phyloP scores from a whole-genome alignment of 2,329 filamentous ascomycete genomes.

The Apiospora saccharicola region DNA sequence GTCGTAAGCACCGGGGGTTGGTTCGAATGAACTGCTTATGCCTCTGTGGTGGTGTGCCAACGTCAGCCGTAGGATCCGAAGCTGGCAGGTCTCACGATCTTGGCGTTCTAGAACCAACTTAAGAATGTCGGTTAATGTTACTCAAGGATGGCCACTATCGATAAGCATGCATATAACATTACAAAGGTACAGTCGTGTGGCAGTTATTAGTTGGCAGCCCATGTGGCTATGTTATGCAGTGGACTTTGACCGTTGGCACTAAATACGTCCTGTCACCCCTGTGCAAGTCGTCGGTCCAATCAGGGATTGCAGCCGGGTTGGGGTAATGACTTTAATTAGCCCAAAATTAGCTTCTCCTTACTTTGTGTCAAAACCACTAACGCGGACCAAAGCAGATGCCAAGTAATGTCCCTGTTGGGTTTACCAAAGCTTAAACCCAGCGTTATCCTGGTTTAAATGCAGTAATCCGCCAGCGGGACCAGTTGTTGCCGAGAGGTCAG shows the following conservation, averaged over 20 bases:
- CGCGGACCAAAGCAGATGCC: background rate
- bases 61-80: background rate
- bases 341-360: background rate
- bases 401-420: background rate
- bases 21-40: background rate
- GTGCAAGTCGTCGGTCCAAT: background rate
- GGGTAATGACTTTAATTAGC: background rate
- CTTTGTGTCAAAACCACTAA: background rate
- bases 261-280: too few relatives aligned
- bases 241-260: background rate
- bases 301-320: background rate
- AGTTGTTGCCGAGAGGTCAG: background rate
- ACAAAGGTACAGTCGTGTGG: too few relatives aligned
- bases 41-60: background rate
- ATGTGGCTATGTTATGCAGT: background rate
- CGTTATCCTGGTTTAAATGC: background rate
- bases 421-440: background rate
- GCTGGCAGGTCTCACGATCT: background rate
- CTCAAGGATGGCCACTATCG: too few relatives aligned
- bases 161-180: too few relatives aligned
- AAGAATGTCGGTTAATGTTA: background rate
- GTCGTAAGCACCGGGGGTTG: background rate
- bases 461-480: background rate
- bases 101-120: background rate
- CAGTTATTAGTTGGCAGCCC: too few relatives aligned